These are phyloP conservation scores for Trichoderma sp. DNA, from an alignment of 2,329 filamentous ascomycete species.

Conservation along the genomic window DNA sequence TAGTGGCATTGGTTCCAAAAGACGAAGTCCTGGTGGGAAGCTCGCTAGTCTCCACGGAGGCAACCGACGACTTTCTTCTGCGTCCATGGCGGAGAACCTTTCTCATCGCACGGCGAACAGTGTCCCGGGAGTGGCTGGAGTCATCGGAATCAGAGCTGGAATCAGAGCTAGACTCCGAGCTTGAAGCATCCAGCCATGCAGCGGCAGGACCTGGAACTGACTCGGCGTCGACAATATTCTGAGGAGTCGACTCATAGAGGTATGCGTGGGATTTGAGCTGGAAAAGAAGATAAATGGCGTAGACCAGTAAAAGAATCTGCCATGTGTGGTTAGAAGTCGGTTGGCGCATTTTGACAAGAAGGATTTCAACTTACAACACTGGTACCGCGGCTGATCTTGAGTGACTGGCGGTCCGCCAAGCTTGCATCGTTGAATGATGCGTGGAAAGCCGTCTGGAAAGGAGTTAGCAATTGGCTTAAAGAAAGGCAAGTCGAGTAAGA, in stretches of 20 bases:
- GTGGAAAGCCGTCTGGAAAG: constrained; percentile 77
- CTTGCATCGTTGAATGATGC: constrained; percentile 71
- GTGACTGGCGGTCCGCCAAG: constrained; percentile 67
- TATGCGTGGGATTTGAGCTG: constrained; percentile 91
- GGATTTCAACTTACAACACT: constrained; percentile 65
- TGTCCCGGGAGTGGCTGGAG: constrained; percentile 56
- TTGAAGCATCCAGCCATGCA: constrained; percentile 76
- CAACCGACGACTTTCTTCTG: constrained; percentile 75
- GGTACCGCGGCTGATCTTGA: constrained; percentile 86
- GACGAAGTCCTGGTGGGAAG: constrained; percentile 45
- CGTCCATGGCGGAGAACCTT: constrained; percentile 70
- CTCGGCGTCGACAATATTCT: constrained; percentile 90
- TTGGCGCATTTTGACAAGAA: background rate
- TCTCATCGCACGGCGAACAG: constrained; percentile 74
- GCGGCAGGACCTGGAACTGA: constrained; percentile 81
- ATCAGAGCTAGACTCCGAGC: constrained; percentile 56
- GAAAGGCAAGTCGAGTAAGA: constrained; percentile 32
- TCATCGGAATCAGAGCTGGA: constrained; percentile 71
- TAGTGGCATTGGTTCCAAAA: constrained; percentile 41
- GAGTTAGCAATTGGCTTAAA: constrained; percentile 32
- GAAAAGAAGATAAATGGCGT: constrained; percentile 81
- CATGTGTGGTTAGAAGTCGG: background rate
- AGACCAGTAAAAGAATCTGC: constrained; percentile 76
- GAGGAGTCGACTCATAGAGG: constrained; percentile 88
- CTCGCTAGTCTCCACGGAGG: constrained; percentile 61